phyloP scores from a whole-genome alignment of 305 asterid species.

The Fraxinus angustifolia region DNA sequence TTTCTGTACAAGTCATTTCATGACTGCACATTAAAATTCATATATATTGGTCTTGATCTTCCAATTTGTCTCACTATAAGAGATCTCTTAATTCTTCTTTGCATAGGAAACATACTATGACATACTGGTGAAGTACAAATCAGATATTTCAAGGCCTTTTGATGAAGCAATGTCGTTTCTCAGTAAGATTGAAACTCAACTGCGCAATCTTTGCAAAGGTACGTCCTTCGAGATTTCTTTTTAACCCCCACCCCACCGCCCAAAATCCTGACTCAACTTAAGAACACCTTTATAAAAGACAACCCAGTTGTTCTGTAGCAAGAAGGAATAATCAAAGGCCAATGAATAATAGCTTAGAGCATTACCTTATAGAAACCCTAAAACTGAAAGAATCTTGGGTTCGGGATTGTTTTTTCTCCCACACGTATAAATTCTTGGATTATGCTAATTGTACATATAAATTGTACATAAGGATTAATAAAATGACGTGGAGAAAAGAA shows the following conservation, averaged over 20 bases:
- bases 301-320: not conserved
- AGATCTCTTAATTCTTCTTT: not conserved
- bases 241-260: not conserved
- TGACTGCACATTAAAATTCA: not conserved
- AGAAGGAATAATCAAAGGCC: not conserved
- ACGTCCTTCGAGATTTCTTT: not conserved
- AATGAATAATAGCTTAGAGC: not conserved
- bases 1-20: not conserved
- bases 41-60: not conserved
- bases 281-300: not conserved
- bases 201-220: conserved; percentile 71
- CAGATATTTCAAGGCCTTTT: conserved; percentile 71
- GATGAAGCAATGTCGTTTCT: conserved; percentile 81
- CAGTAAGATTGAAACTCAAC: conserved; percentile 54
- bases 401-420: not conserved
- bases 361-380: conserved; percentile 35
- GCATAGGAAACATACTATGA: conserved; percentile 64
- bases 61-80: not conserved
- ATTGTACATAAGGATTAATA: no score
- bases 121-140: conserved; percentile 63
- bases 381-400: conserved; percentile 10
- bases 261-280: not conserved
- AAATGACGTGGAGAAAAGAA: no score
- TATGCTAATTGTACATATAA: no score
- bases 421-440: not conserved